phyloP scores from a whole-genome alignment of 805 yeast species.

The Starmera pachycereana region DNA sequence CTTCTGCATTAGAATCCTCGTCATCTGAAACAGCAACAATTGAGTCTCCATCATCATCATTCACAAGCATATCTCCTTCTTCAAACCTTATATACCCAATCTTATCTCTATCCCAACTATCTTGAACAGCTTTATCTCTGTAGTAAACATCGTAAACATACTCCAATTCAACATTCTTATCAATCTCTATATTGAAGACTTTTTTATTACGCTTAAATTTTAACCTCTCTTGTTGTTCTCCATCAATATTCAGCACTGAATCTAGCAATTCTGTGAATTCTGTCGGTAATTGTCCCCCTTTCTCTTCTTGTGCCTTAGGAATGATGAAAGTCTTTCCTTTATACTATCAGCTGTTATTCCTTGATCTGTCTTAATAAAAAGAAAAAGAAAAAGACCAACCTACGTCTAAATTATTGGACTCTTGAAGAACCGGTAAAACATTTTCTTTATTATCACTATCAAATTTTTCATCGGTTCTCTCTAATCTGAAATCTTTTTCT shows the following conservation, averaged over 20 bases:
- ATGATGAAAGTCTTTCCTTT: slow-evolving; percentile 17
- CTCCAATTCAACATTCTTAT: slow-evolving; percentile 32
- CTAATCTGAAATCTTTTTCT: slow-evolving; percentile 31
- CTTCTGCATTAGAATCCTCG: slow-evolving; percentile 87
- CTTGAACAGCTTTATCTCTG: slow-evolving; percentile 54
- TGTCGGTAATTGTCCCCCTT: slow-evolving; percentile 35
- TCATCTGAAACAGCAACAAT: slow-evolving; percentile 46
- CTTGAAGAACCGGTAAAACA: slow-evolving; percentile 15
- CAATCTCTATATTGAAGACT: slow-evolving; percentile 10
- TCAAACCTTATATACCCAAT: slow-evolving; percentile 32
- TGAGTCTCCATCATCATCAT: slow-evolving; percentile 30
- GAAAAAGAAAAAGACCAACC: slow-evolving; percentile 7
- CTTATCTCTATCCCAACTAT: slow-evolving; percentile 23
- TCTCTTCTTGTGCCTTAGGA: slow-evolving; percentile 8
- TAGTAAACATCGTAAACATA: slow-evolving; percentile 90
- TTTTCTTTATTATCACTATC: slow-evolving; percentile 22
- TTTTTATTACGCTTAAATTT: slow-evolving; percentile 15
- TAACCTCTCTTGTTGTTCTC: slow-evolving; percentile 2
- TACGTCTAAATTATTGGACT: slow-evolving; percentile 13
- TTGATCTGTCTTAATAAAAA: slow-evolving; percentile 5
- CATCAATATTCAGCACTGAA: slow-evolving; percentile 38
- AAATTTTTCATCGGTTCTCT: slow-evolving; percentile 41
- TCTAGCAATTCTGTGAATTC: slow-evolving; percentile 70
- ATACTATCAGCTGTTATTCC: slow-evolving; percentile 9
- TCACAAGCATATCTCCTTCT: slow-evolving; percentile 24